Evolutionary conservation across 2,329 filamentous ascomycete species (phyloP), one percentile per base, ranked within the genome.

Genomic region (Nemania bipapillata): DNA sequence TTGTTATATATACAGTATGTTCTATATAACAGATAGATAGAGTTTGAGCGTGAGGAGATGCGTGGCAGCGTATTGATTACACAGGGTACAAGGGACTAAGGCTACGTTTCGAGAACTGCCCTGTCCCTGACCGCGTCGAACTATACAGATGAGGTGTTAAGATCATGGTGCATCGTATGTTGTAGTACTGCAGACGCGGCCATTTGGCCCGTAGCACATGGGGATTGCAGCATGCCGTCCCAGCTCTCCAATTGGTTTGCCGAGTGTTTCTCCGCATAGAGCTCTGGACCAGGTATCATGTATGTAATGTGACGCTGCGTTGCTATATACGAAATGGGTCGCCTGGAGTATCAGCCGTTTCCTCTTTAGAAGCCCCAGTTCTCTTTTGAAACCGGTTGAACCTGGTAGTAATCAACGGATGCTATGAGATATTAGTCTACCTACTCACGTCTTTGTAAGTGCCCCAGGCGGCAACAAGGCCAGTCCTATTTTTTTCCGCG

Each of bases 261-360:
- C 42, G 59, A 45, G 26, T 45, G 30, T 32, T 69, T 57, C 63
- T 63, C 63, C 40, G 64, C 59, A 63, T 52, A 52, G 4, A 57
- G 22, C 22, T 22, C 32, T n/a, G 54, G 53, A 22, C 45, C n/a
- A 54, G 60, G 53, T 57, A 37, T 55, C n/a, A 50, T 40, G 42
- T 40, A 61, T 66, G 60, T 63, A 37, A 74, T 74, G 70, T 63
- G 67, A 73, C 73, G 61, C 69, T 68, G 61, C 57, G 56, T 63
- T 61, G 54, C 35, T 45, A 45, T 52, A 55, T 49, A 54, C 56
- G 37, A 49, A 65, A 61, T 59, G 32, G 50, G 50, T 52, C 61
- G 50, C 20, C 52, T 56, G 50, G 49, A 45, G 35, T 61, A 65
- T 49, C 22, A 40, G 47, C 63, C 53, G 62, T 56, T 63, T 55